phyloP scores from a whole-genome alignment of 345 rosid species.

The Cardamine chenopodiifolia region DNA sequence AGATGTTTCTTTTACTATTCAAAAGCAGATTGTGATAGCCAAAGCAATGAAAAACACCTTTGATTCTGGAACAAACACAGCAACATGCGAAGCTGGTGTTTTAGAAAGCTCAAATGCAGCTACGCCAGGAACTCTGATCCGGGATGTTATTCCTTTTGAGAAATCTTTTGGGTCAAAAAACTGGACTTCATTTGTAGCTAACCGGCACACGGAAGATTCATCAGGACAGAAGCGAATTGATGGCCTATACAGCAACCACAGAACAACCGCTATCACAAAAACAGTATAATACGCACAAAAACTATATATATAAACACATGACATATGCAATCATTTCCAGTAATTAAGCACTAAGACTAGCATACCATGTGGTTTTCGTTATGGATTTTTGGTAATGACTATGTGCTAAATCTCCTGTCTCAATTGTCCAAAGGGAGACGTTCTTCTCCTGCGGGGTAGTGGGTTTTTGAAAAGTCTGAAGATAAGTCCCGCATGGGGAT shows the following conservation, averaged over 20 bases:
- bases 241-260: constrained; percentile 63
- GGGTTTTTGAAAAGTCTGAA: constrained; percentile 87
- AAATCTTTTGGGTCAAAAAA: constrained; percentile 84
- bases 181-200: constrained; percentile 88
- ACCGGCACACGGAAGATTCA: constrained; percentile 80
- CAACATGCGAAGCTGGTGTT: constrained; percentile 81
- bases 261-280: neutral
- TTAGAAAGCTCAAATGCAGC: constrained; percentile 84
- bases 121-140: constrained; percentile 75
- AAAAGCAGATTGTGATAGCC: neutral
- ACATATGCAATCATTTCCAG: neutral
- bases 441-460: constrained; percentile 81
- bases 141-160: constrained; percentile 66
- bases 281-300: constrained; percentile 14
- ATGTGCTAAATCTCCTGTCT: constrained; percentile 69
- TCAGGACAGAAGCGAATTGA: constrained; percentile 72
- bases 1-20: neutral
- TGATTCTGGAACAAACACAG: constrained; percentile 86
- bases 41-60: constrained; percentile 60
- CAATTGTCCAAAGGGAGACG: constrained; percentile 64
- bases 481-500: constrained; percentile 80
- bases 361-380: constrained; percentile 79
- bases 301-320: constrained; percentile 7
- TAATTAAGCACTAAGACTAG: neutral
- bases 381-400: constrained; percentile 74